Evolutionary conservation across 371 early-diverging fungal genomes (phyloP), one percentile per base, ranked within the genome.

Genomic region (Circinella umbellata): DNA sequence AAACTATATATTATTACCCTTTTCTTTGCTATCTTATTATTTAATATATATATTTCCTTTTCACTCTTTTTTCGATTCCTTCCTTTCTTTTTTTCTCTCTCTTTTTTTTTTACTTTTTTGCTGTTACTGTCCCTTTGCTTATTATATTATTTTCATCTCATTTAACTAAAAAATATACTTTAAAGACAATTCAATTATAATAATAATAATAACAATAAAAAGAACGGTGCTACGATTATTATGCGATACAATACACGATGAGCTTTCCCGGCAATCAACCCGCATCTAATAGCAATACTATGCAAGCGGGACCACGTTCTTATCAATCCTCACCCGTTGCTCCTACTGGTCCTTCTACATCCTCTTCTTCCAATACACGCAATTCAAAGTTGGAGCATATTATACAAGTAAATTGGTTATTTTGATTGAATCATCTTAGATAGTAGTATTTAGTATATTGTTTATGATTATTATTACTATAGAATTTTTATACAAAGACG

Each of bases 401-500:
- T 63, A 73, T 73, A 54, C 76, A 76, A 70, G 76, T 76, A 69
- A 14, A 18, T 49, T n/a, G 3, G 20, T 18, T 36, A 6, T 42
- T 42, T 42, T 42, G 3, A 42, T 42, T 11, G 42, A 42, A 9
- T 42, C 42, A 42, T 9, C 11, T 42, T 6, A 42, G 9, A 42
- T 9, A 42, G 11, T 42, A 6, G 11, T 9, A 11, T 42, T 42
- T 6, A 42, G 27, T 27, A 27, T 27, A 42, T 1, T 51, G 51
- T 15, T 51, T 13, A 53, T 48, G 27, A 46, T 14, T 15, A 7
- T 36, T 35, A 17, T 27, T 34, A 15, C 18, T 61, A 8, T 54
- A 74, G 74, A 74, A 88, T 55, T 80, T 86, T 63, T 84, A 80
- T 72, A 66, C 81, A 42, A 88, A 88, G 63, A 74, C 76, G 4